phyloP scores from a whole-genome alignment of 148 eudicot genomes.

The Gaultheria prostrata region DNA sequence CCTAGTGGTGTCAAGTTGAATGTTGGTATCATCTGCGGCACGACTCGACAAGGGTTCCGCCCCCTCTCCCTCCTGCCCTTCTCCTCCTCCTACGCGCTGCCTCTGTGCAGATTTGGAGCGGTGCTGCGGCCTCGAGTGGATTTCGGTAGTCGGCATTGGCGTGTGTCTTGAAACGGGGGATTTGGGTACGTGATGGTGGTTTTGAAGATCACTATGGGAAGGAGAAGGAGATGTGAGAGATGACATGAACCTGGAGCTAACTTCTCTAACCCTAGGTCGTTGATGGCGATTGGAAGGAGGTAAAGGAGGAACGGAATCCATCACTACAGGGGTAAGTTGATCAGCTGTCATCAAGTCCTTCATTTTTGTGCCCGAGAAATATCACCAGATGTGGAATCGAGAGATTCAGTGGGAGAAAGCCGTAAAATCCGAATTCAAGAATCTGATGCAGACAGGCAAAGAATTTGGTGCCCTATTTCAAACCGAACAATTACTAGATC shows the following conservation, averaged over 20 bases:
- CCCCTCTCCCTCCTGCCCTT: conserved; percentile 15
- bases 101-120: conserved; percentile 51
- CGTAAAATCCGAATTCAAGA: not conserved
- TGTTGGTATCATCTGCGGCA: conserved; percentile 35
- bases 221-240: conserved; percentile 40
- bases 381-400: not conserved
- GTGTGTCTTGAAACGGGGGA: conserved; percentile 16
- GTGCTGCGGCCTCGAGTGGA: conserved; percentile 8
- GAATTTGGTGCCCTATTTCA: not conserved
- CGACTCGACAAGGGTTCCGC: conserved; percentile 14
- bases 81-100: conserved; percentile 2
- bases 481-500: not conserved
- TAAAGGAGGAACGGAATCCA: conserved; percentile 13
- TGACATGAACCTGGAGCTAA: conserved; percentile 83
- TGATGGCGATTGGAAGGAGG: conserved; percentile 57
- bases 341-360: not conserved
- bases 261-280: conserved; percentile 76
- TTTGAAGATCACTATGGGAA: conserved; percentile 19
- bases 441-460: not conserved
- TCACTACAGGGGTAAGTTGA: not conserved
- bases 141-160: conserved; percentile 33
- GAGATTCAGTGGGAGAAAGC: not conserved
- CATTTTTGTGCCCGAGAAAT: not conserved
- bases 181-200: conserved; percentile 15
- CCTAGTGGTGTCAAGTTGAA: conserved; percentile 29